Evolutionary conservation across 1,139 yeast genomes (phyloP), one percentile per base, ranked within the genome.

Genomic region (Geotrichum fermentans): DNA sequence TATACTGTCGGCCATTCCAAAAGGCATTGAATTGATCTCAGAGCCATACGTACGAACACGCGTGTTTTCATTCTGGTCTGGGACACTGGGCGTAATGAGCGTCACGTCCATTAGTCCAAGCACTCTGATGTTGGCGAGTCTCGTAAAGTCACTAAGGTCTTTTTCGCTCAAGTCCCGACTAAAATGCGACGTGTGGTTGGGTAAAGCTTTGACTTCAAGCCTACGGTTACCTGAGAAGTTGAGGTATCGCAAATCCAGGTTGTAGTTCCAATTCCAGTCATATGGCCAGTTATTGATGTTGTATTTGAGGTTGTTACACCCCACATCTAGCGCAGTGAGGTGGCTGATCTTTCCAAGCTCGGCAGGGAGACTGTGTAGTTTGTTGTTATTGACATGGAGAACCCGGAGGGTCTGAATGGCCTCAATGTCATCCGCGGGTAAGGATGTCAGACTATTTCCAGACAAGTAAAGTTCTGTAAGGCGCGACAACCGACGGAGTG

Each of bases 201-300:
- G 74, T n/a, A 39, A 14, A 51, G 80, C 83, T 61, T 82, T 82
- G 58, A 92, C 88, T 63, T 92, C 98, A 55, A 92, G 80, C 55
- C 96, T 75, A 61, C 85, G 84, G 63, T 92, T 92, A 37, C 97
- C 97, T 0, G 96, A 87, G 55, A 94, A 82, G 64, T 90, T 92
- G 63, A 92, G 75, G 60, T 84, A 89, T 57, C 75, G 80, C 64
- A 92, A 73, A 42, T 82, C 81, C 50, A 77, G 73, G 63, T 92
- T 92, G 73, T 82, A 82, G 60, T 85, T 83, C 98, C 98, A 92
- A 66, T 88, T 92, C 97, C 97, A 92, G 65, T 92, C 98, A 62
- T 88, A 90, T 7, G 95, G 95, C 79, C 90, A 87, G 64, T 92
- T 92, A 13, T 94, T 84, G 52, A 92, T 89, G 59, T 94, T 92